These are phyloP conservation scores for Jaenimonas drosophilae DNA, from an alignment of 208 protist genomes.

Conservation along the genomic window DNA sequence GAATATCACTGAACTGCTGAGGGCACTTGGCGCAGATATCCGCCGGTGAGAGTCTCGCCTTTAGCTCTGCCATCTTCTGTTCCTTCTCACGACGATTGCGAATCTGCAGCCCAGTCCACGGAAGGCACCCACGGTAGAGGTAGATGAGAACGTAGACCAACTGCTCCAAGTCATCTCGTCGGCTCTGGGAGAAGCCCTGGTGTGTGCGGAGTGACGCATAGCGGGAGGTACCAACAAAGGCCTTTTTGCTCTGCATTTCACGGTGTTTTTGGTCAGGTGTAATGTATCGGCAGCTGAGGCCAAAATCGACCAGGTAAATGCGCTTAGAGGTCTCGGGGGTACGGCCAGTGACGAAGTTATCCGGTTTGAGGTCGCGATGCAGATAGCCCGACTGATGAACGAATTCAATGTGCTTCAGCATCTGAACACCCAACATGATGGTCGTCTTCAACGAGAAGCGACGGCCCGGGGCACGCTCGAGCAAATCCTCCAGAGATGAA, in stretches of 20 bases:
- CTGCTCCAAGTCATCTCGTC: slow-evolving; percentile 87
- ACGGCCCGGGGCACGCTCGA: slow-evolving; percentile 37
- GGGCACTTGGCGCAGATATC: slow-evolving; percentile 68
- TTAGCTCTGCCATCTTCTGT: slow-evolving; percentile 43
- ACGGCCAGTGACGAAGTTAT: slow-evolving; percentile 99
- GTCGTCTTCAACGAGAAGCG: slow-evolving; percentile 98
- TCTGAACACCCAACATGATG: slow-evolving; percentile 97
- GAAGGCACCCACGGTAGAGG: slow-evolving; percentile 90
- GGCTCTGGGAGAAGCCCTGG: slow-evolving; percentile 85
- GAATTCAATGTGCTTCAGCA: slow-evolving; percentile 95
- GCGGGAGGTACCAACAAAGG: slow-evolving; percentile 94
- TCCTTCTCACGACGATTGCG: slow-evolving; percentile 75
- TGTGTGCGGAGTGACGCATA: slow-evolving; percentile 97
- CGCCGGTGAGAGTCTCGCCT: slow-evolving; percentile 25
- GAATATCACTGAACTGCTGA: slow-evolving; percentile 47
- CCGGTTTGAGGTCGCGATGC: slow-evolving; percentile 97
- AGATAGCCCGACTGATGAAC: slow-evolving; percentile 97
- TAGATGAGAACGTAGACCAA: slow-evolving; percentile 94
- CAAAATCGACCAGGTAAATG: slow-evolving; percentile 93
- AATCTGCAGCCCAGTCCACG: slow-evolving; percentile 91
- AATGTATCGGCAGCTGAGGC: slow-evolving; percentile 81
- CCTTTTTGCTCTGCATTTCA: slow-evolving; percentile 81
- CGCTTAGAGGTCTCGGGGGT: slow-evolving; percentile 55
- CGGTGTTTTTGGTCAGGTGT: slow-evolving; percentile 44
- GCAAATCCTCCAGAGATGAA: slow-evolving; percentile 94